Conservation (phyloP, 208 protist species). For the Acanthamoeba comandoni region DNA sequence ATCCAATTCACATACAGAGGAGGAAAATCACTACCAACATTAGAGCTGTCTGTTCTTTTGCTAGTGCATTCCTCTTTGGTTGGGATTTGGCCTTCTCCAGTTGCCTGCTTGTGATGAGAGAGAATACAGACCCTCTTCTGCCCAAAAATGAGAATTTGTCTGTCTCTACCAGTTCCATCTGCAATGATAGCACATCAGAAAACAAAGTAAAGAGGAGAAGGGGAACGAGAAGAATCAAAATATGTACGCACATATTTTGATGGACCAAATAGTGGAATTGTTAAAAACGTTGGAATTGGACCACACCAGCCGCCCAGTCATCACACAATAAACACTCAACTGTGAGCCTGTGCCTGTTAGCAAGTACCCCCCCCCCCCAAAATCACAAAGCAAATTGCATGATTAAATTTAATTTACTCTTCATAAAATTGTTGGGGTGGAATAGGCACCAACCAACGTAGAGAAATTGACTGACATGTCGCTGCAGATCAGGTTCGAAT, state of each 20-base stretch:
- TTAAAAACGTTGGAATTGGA: slow-evolving; percentile 6
- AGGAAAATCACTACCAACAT: not conserved
- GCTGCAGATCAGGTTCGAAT: slow-evolving; percentile 7
- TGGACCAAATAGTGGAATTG: slow-evolving; percentile 28
- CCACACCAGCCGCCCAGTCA: slow-evolving; percentile 2
- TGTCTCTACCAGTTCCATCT: slow-evolving; percentile 35
- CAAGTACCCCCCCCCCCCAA: not conserved
- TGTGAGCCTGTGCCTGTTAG: slow-evolving; percentile 31
- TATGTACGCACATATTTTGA: slow-evolving; percentile 26
- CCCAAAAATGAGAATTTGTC: slow-evolving; percentile 28
- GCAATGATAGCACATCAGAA: not conserved
- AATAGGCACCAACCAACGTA: slow-evolving; percentile 25
- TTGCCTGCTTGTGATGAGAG: not conserved
- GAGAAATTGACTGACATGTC: not conserved
- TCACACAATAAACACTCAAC: slow-evolving; percentile 17
- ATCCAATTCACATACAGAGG: slow-evolving; percentile 32
- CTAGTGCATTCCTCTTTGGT: not conserved
- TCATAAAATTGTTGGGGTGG: not conserved
- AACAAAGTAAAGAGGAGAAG: not conserved
- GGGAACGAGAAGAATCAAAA: not conserved
- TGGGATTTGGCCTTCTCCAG: not conserved
- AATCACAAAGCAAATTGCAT: not conserved
- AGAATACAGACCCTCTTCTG: slow-evolving; percentile 54
- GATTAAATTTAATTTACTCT: not conserved
- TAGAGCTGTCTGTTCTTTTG: not conserved